Evolutionary conservation across 169 alveolate species (phyloP).

Genomic region (Theileria parva): DNA sequence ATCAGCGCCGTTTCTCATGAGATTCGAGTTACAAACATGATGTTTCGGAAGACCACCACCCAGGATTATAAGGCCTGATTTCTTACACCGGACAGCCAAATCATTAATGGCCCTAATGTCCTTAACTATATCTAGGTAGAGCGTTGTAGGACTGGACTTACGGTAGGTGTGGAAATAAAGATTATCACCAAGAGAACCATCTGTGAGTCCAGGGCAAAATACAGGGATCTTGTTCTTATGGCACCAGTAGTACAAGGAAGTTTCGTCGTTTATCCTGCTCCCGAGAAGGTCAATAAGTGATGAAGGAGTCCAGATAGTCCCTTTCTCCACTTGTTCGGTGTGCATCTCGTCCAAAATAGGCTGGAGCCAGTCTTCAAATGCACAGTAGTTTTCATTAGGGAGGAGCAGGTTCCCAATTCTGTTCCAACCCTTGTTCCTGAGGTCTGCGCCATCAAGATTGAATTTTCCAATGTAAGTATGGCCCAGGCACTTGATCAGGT

Average conservation of each 20-base stretch:
- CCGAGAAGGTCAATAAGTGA: constrained; percentile 92
- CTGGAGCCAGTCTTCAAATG: constrained; percentile 95
- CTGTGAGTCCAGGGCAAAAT: constrained; percentile 99
- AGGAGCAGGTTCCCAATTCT: constrained; percentile 97
- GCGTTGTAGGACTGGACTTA: constrained; percentile 65
- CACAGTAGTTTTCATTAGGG: constrained; percentile 96
- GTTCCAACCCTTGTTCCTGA: constrained; percentile 94
- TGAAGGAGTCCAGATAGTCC: constrained; percentile 84
- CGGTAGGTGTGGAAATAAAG: constrained; percentile 86
- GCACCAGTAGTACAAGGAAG: constrained; percentile 97
- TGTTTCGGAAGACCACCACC: constrained; percentile 99
- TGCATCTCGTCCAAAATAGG: constrained; percentile 94
- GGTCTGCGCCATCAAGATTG: constrained; percentile 86
- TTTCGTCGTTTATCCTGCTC: constrained; percentile 91
- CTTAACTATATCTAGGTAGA: constrained; percentile 91
- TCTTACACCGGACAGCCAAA: constrained; percentile 87
- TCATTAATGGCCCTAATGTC: constrained; percentile 94
- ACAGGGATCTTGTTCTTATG: constrained; percentile 97
- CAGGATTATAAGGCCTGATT: constrained; percentile 94
- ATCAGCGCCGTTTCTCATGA: constrained; percentile 99
- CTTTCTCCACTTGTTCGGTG: constrained; percentile 79
- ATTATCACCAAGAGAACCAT: constrained; percentile 98
- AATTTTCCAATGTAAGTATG: constrained; percentile 89
- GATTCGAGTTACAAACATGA: constrained; percentile 98
- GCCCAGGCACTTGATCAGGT: constrained; percentile 95